These are phyloP conservation scores for Vaccinium myrtillus DNA, from an alignment of 148 eudicot species.

Conservation along the genomic window DNA sequence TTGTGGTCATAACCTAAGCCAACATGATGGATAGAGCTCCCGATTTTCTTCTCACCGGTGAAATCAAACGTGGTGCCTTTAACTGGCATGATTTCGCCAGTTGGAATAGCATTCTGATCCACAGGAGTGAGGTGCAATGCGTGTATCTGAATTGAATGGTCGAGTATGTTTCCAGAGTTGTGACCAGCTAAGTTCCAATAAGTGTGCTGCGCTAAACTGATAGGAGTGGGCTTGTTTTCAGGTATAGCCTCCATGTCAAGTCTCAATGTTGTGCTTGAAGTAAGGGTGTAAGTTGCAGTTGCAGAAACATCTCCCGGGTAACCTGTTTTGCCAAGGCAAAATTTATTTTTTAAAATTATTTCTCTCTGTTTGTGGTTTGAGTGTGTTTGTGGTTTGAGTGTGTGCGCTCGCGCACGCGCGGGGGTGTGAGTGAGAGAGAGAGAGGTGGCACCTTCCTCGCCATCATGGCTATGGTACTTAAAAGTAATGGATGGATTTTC, in stretches of 20 bases:
- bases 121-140: conserved; percentile 76
- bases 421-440: conserved; percentile 8
- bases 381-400: too few species aligned
- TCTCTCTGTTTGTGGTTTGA: too few species aligned
- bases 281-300: conserved; percentile 84
- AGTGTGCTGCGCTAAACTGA: conserved; percentile 90
- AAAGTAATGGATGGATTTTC: conserved; percentile 83
- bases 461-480: conserved; percentile 77
- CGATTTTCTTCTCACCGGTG: conserved; percentile 73
- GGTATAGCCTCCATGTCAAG: conserved; percentile 99
- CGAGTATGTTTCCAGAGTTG: conserved; percentile 64
- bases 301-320: conserved; percentile 79
- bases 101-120: conserved; percentile 67
- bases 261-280: conserved; percentile 69
- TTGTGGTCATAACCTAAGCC: conserved; percentile 97
- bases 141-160: conserved; percentile 75
- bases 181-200: conserved; percentile 95
- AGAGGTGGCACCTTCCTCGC: conserved; percentile 77
- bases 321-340: conserved; percentile 39
- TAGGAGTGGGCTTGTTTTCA: conserved; percentile 77
- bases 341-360: too few species aligned
- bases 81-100: conserved; percentile 65
- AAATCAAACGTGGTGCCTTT: conserved; percentile 60
- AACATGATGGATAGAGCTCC: conserved; percentile 60
- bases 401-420: too few species aligned